A percentile compares a stretch with the other conserved stretches of the same genome.
Evolutionary conservation across 768 basidiomycete genomes (phyloP).

Genomic region (Postia placenta): DNA sequence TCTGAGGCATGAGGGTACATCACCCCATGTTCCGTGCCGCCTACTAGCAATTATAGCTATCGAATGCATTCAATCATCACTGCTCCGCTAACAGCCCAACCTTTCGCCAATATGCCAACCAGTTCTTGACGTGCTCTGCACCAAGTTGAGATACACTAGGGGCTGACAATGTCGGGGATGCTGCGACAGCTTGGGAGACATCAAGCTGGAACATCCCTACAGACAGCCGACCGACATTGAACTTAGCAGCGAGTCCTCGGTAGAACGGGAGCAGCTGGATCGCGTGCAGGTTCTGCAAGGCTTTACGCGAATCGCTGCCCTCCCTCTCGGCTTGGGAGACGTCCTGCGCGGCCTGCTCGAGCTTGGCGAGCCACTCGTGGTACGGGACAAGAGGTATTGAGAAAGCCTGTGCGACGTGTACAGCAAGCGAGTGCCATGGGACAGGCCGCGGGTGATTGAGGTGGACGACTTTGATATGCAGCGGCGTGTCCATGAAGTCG

Average conservation of each 20-base stretch:
- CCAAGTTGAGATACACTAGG: background rate
- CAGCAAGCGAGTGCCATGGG: slow-evolving; percentile 20
- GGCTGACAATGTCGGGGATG: slow-evolving; percentile 1
- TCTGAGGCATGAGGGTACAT: too few species aligned
- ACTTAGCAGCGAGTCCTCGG: background rate
- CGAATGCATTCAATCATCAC: too few species aligned
- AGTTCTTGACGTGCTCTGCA: background rate
- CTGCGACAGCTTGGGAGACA: background rate
- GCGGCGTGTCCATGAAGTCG: slow-evolving; percentile 18
- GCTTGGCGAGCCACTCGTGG: slow-evolving; percentile 18
- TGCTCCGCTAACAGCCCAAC: background rate
- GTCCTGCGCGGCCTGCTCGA: background rate
- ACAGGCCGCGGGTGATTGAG: slow-evolving; percentile 33
- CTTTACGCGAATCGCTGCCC: slow-evolving; percentile 7
- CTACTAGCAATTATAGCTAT: too few species aligned
- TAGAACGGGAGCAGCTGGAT: slow-evolving; percentile 22
- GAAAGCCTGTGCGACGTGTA: slow-evolving; percentile 12
- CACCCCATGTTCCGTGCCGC: too few species aligned
- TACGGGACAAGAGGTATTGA: slow-evolving; percentile 20
- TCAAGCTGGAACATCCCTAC: background rate
- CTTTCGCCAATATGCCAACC: background rate
- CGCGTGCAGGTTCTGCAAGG: slow-evolving; percentile 18
- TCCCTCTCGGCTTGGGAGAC: slow-evolving; percentile 4
- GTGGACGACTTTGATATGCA: slow-evolving; percentile 21
- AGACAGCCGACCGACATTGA: background rate